Evolutionary conservation across 305 asterid genomes (phyloP), one percentile per base, ranked within the genome.

Genomic region (Fraxinus floribunda): DNA sequence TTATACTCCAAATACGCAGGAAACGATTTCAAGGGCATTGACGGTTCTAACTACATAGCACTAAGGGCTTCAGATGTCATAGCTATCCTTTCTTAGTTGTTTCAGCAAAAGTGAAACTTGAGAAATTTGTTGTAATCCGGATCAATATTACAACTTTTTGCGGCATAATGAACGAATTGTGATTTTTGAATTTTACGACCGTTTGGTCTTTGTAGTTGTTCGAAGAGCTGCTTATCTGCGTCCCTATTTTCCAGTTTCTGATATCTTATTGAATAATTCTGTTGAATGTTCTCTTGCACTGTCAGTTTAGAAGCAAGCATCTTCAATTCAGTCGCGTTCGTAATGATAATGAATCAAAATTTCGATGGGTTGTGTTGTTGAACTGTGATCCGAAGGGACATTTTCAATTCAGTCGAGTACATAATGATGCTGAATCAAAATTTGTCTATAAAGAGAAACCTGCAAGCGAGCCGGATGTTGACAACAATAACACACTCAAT

Each of bases 1-100:
- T 52, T 90, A 35, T 89, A 87, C 85, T 90, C 93, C 24, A 96
- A 94, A 84, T 96, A 91, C 35, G 98, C 98, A 0, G 99, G 99
- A 44, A 94, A 90, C 57, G 99, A 95, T 49, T 94, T 94, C 89
- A 91, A 90, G 85, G 98, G 98, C 2, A 83, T 77, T 3, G 98
- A 95, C 80, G 99, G 98, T 5, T 85, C 94, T 0, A 91, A 91
- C 0, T 96, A 92, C 88, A 90, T 96, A 29, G 94, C 93, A 13
- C 84, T 95, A 75, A 88, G 97, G 82, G 97, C 90, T 39, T 80
- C 97, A 1, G 99, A 95, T 41, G 92, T 93, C 57, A 95, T 95
- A 88, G 98, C 97, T 13, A 79, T 94, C 38, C 94, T 94, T 38
- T 88, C 97, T 72, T 95, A 92, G 91, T 46, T 34, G n/a, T 83